phyloP scores from a whole-genome alignment of 83 land plant species.

The Diphasiastrum complanatum region DNA sequence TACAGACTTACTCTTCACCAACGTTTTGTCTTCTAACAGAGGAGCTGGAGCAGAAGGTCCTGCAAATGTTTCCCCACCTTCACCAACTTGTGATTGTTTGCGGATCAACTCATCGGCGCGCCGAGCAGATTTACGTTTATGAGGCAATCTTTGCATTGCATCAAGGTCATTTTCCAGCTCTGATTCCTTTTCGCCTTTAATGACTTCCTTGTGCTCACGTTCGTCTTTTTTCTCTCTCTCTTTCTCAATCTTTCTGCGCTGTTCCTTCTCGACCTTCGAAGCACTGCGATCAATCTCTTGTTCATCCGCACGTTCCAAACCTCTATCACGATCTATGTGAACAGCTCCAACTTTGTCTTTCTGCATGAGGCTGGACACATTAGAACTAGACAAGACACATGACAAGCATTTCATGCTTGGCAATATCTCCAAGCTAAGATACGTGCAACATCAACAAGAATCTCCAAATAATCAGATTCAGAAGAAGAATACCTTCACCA shows the following conservation, averaged over 20 bases:
- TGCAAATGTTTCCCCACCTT: conserved; percentile 50
- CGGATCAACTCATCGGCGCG: conserved; percentile 55
- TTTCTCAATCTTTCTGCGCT: conserved; percentile 33
- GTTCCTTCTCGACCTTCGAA: conserved; percentile 45
- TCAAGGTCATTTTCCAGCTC: conserved; percentile 48
- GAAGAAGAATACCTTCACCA: too few relatives aligned
- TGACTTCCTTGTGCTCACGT: conserved; percentile 36
- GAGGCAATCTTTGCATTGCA: conserved; percentile 36
- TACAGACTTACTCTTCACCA: conserved; percentile 47
- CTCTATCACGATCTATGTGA: conserved; percentile 43
- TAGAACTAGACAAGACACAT: conserved; percentile 1
- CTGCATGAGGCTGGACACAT: conserved; percentile 22
- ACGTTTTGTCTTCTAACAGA: conserved; percentile 51
- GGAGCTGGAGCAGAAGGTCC: conserved; percentile 32
- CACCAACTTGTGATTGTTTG: conserved; percentile 46
- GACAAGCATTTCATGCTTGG: background rate
- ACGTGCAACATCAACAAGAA: too few relatives aligned
- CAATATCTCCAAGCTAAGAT: too few relatives aligned
- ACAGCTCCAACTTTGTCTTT: conserved; percentile 36
- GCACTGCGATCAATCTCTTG: conserved; percentile 35
- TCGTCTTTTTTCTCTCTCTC: conserved; percentile 43
- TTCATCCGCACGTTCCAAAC: conserved; percentile 47
- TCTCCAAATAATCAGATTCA: too few relatives aligned
- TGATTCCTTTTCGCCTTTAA: conserved; percentile 50
- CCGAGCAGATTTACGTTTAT: conserved; percentile 56